A percentile compares a stretch with the other conserved stretches of the same genome.
Conservation (phyloP, 768 basidiomycete genomes). For the Lyophyllum semitale region DNA sequence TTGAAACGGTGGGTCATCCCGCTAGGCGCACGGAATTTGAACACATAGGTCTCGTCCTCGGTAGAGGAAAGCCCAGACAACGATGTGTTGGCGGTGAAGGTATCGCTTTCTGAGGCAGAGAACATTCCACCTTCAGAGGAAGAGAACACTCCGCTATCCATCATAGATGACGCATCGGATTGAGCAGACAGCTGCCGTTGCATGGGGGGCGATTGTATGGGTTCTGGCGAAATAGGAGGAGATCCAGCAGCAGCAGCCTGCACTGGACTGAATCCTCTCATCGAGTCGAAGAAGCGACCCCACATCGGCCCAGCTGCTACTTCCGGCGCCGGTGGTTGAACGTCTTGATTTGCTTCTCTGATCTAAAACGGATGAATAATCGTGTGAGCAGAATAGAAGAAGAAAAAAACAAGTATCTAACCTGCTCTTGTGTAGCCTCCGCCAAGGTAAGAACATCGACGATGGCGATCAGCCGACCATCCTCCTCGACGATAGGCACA, state of each 20-base stretch:
- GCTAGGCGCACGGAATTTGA: constrained; percentile 6
- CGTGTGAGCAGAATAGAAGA: not conserved
- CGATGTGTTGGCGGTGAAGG: not conserved
- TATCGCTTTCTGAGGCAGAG: not conserved
- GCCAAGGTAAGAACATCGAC: constrained; percentile 98
- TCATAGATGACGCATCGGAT: not conserved
- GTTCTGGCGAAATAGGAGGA: not conserved
- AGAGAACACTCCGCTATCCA: too few relatives aligned
- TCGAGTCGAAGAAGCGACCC: constrained; percentile 4
- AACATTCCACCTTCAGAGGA: not conserved
- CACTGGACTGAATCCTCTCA: not conserved
- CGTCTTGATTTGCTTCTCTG: not conserved
- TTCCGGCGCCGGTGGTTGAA: not conserved
- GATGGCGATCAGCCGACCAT: constrained; percentile 92
- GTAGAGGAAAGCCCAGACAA: not conserved
- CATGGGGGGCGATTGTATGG: too few relatives aligned
- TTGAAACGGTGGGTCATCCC: not conserved
- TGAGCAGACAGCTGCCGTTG: not conserved
- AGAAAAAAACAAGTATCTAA: not conserved
- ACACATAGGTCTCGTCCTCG: not conserved
- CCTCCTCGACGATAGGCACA: constrained; percentile 89
- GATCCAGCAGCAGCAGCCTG: not conserved
- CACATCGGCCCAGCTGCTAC: not conserved
- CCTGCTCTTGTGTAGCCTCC: constrained; percentile 86
- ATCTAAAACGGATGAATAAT: not conserved